These are phyloP conservation scores for Penicillium maclennaniae DNA, from an alignment of 495 filamentous ascomycete genomes.

Conservation along the genomic window DNA sequence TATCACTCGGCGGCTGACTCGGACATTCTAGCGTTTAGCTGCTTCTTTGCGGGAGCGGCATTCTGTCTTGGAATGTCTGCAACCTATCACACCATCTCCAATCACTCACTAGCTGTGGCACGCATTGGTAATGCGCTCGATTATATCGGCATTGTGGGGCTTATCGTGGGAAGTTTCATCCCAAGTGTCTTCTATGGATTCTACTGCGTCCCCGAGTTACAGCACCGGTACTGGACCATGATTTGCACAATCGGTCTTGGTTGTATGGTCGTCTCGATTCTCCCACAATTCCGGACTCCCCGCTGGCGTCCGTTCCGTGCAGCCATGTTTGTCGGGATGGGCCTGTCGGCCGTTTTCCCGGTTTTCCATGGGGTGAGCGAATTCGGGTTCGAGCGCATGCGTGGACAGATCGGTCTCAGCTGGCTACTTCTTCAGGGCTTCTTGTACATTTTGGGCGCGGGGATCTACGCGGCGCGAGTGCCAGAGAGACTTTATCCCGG, in stretches of 20 bases:
- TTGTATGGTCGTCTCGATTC: constrained; percentile 69
- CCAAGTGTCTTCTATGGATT: constrained; percentile 87
- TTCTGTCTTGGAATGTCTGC: constrained; percentile 82
- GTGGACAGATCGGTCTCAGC: constrained; percentile 70
- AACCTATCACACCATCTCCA: constrained; percentile 68
- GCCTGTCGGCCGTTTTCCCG: constrained; percentile 78
- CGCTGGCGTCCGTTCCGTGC: constrained; percentile 81
- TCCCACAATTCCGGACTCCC: constrained; percentile 78
- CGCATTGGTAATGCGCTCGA: constrained; percentile 72
- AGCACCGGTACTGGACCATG: constrained; percentile 70
- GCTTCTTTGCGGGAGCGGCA: constrained; percentile 74
- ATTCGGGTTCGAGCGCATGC: constrained; percentile 55
- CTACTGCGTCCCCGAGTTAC: constrained; percentile 58
- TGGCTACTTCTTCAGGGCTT: constrained; percentile 80
- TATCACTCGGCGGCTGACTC: constrained; percentile 59
- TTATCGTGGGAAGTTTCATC: constrained; percentile 85
- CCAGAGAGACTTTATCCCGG: constrained; percentile 49
- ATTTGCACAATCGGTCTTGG: constrained; percentile 72
- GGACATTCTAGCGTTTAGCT: constrained; percentile 68
- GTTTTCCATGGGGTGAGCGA: constrained; percentile 66
- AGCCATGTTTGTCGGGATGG: constrained; percentile 86
- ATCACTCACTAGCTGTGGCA: constrained; percentile 58
- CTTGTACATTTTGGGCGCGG: constrained; percentile 83
- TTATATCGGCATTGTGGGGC: constrained; percentile 83
- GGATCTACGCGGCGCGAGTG: constrained; percentile 67